Base-by-base conservation (phyloP, 2,329 filamentous ascomycete species). In the Epichloe hybrida region DNA sequence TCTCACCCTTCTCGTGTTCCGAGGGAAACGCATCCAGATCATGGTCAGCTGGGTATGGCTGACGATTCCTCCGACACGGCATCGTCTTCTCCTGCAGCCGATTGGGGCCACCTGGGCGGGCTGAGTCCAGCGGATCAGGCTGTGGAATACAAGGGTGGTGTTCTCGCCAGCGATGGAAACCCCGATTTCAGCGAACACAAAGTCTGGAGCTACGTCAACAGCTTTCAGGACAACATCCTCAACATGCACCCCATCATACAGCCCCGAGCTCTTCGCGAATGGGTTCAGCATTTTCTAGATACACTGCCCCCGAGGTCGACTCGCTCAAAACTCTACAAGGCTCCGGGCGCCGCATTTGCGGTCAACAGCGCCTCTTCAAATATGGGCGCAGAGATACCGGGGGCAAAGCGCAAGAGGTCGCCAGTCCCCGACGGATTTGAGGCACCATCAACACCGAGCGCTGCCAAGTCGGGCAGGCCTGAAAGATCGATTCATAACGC, bases 181-280 rank as follows among this genome's bases (percentile, higher is more conserved):
- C 75, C 78, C 2, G 77, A 82, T 57, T 76, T 81, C 54, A 71
- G 69, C 5, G 68, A 73, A 48, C 53, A 58, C 0, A 75, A 66
- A 36, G 77, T 83, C 0, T 72, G 69, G 67, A 59, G 59, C 39
- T 77, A 81, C 52, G 76, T 81, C 11, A 58, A 72, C 40, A 77
- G 73, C 55, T 84, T 80, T 62, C 74, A 79, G 62, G 67, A 75
- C 0, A 71, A 83, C 56, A 80, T 84, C 35, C 72, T 83, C 48
- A 81, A 75, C 55, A 80, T 84, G 75, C 80, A 84, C 55, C 80
- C 80, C 5, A 75, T 84, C 51, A 72, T 84, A 27, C 71, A 76
- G 21, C 75, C 75, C 1, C 67, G 64, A 35, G 69, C 76, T 39
- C 67, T 84, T 7, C 65, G 76, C 37, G 69, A 69, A 12, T 74